Conservation (phyloP, 495 filamentous ascomycete species). For the Daldinia loculata region DNA sequence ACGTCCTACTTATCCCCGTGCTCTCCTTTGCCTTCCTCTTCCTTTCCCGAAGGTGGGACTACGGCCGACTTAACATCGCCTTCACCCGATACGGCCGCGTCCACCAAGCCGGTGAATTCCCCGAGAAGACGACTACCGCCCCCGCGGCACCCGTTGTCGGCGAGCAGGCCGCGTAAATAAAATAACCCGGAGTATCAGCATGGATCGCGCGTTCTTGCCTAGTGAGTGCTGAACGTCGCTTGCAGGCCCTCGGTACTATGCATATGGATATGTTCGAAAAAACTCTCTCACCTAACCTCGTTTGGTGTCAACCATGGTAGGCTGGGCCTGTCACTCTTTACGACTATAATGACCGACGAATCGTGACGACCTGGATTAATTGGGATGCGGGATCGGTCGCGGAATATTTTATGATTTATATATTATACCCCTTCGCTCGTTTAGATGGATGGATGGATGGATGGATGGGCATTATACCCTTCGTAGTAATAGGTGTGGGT, state of each 20-base stretch:
- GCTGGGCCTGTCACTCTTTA: conserved; percentile 41
- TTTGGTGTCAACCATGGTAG: conserved; percentile 24
- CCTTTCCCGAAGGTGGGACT: conserved; percentile 58
- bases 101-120: conserved; percentile 50
- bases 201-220: background rate
- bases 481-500: conserved; percentile 17
- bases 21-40: conserved; percentile 49
- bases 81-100: conserved; percentile 66
- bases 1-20: conserved; percentile 51
- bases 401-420: background rate
- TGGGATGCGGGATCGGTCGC: conserved; percentile 1
- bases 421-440: conserved; percentile 38
- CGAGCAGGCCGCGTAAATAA: conserved; percentile 41
- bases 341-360: conserved; percentile 5
- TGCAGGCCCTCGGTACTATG: conserved; percentile 4
- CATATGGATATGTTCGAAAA: background rate
- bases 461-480: conserved; percentile 29
- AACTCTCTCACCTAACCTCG: conserved; percentile 6
- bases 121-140: conserved; percentile 54
- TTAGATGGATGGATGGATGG: conserved; percentile 13
- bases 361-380: conserved; percentile 20
- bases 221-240: conserved; percentile 30
- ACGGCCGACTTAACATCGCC: conserved; percentile 55
- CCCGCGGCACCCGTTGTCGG: conserved; percentile 39
- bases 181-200: background rate